These are phyloP conservation scores for Cystobasidium pallidum DNA, from an alignment of 1,284 basidiomycete genomes.

Conservation along the genomic window DNA sequence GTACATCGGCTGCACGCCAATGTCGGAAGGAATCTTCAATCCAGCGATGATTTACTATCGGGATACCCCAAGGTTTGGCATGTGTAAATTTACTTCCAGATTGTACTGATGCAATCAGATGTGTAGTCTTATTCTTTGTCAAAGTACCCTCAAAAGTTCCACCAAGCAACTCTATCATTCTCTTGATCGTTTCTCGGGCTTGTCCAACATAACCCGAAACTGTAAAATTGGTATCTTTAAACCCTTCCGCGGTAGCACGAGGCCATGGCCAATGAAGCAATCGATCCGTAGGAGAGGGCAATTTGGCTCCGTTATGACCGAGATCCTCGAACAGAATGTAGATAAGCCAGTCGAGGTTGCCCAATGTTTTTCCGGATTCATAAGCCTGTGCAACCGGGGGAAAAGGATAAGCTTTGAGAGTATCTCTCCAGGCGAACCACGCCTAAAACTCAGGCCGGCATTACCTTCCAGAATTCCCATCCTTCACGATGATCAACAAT, in stretches of 20 bases:
- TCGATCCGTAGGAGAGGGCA: slow-evolving; percentile 70
- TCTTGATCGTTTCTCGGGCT: slow-evolving; percentile 80
- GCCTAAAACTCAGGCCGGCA: too few species aligned
- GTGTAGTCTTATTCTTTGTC: slow-evolving; percentile 65
- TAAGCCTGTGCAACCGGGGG: slow-evolving; percentile 61
- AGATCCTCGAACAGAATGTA: slow-evolving; percentile 63
- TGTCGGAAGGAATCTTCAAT: slow-evolving; percentile 81
- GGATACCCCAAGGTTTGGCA: slow-evolving; percentile 76
- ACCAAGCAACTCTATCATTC: slow-evolving; percentile 74
- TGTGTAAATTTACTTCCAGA: slow-evolving; percentile 73
- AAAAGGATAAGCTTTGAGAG: background rate
- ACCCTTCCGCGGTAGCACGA: slow-evolving; percentile 55
- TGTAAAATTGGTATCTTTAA: slow-evolving; percentile 60
- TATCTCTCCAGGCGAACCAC: too few species aligned
- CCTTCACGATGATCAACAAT: slow-evolving; percentile 61
- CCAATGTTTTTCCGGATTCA: slow-evolving; percentile 67
- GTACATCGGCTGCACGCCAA: slow-evolving; percentile 62
- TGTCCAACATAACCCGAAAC: slow-evolving; percentile 85
- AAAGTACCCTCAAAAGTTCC: slow-evolving; percentile 79
- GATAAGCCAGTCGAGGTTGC: slow-evolving; percentile 78
- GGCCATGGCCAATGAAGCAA: slow-evolving; percentile 66
- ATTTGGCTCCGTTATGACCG: slow-evolving; percentile 60
- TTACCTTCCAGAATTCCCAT: slow-evolving; percentile 65
- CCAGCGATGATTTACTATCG: slow-evolving; percentile 85
- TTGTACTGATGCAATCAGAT: slow-evolving; percentile 77